Base-by-base conservation (phyloP, 306 rosid genomes). In the Lupinus albus region DNA sequence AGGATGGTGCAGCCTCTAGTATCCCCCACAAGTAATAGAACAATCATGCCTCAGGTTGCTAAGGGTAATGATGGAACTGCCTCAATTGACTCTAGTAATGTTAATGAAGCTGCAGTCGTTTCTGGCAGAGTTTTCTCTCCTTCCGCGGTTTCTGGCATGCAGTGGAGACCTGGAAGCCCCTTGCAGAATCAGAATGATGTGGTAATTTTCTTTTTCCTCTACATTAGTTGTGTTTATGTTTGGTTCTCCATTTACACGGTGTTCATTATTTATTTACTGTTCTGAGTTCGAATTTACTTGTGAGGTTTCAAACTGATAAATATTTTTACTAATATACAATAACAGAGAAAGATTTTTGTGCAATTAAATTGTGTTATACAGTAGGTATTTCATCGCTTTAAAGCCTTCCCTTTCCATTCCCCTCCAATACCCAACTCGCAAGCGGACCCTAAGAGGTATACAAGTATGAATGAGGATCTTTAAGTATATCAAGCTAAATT, bases 111-210 rank as follows among this genome's bases (percentile, higher is more conserved):
- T 68, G 72, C 88, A 53, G 65, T 85, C 74, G 71, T 87, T 39
- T 73, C 86, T 74, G 89, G 91, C 25, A 68, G 91, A 80, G 86
- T 84, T 72, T 89, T 87, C 77, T 87, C 94, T 72, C 94, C 89
- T 38, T 76, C 90, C 69, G 17, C 77, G 64, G 87, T 81, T 75
- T 68, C 91, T 61, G 81, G 91, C 66, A 87, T 87, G 82, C 96
- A 83, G 57, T 89, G 96, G 96, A 83, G 94, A 78, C 89, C 94
- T 10, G 96, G 94, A 68, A 81, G 88, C 67, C 74, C 88, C 67
- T 87, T 85, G 71, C 94, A 85, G 59, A 87, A 77, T 75, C 94
- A 80, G 54, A 84, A 72, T 66, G 96, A 89, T 49, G 58, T 74
- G 64, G 96, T 89, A 79, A 8, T 49, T 13, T 52, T 18, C 61